Percentiles rank a stretch among this genome's conserved stretches.
phyloP scores from a whole-genome alignment of 192 early-diverging fungal species.

The Coemansia sp. region DNA sequence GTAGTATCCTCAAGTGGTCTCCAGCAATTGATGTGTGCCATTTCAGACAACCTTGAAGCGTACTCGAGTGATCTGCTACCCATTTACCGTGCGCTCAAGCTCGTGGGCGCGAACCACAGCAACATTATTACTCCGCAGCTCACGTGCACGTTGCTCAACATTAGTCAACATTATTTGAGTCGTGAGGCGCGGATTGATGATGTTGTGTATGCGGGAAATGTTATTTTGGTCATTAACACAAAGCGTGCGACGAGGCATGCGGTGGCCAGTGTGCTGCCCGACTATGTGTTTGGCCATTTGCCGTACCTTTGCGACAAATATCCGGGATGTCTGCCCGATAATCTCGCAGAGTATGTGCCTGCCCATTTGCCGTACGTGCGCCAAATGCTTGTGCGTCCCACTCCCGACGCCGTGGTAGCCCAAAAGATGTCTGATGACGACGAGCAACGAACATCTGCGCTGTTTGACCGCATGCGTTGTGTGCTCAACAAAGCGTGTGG shows the following conservation, averaged over 20 bases:
- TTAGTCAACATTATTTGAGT: constrained; percentile 68
- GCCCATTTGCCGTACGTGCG: constrained; percentile 18
- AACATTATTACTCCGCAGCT: constrained; percentile 38
- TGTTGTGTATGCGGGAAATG: constrained; percentile 64
- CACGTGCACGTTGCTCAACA: constrained; percentile 60
- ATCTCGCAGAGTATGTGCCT: constrained; percentile 34
- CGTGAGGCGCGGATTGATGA: constrained; percentile 72
- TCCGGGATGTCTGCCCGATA: constrained; percentile 32
- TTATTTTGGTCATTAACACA: constrained; percentile 82
- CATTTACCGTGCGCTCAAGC: constrained; percentile 66
- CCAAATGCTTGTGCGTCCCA: constrained; percentile 39
- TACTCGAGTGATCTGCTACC: constrained; percentile 70
- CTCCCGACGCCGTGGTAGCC: constrained; percentile 5
- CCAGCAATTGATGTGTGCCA: constrained; percentile 53
- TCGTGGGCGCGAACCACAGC: constrained; percentile 65
- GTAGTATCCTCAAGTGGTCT: constrained; percentile 16
- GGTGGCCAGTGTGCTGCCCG: constrained; percentile 61
- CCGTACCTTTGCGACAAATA: constrained; percentile 73
- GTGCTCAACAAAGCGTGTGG: background rate
- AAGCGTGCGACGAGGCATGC: constrained; percentile 52
- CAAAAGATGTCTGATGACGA: constrained; percentile 13
- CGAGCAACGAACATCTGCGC: background rate
- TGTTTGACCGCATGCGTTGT: background rate
- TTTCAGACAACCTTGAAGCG: constrained; percentile 62
- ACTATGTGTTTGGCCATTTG: constrained; percentile 72